phyloP scores from a whole-genome alignment of 2,329 filamentous ascomycete species.

The Arthroderma uncinatum region DNA sequence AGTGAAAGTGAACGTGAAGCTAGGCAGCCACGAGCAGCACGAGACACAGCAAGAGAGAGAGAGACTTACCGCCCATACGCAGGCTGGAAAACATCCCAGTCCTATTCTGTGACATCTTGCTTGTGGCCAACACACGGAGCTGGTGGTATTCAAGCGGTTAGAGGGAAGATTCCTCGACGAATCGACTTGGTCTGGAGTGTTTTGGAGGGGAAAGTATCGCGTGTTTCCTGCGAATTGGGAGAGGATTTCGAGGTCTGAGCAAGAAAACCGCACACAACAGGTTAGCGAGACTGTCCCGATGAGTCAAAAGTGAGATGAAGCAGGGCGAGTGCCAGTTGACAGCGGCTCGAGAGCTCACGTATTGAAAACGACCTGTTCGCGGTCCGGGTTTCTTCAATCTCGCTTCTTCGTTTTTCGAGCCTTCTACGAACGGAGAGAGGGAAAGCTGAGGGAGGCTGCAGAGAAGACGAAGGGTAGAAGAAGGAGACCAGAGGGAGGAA shows the following conservation, averaged over 20 bases:
- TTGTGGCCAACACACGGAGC: neutral
- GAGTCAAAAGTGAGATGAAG: neutral
- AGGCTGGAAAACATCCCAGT: conserved; percentile 77
- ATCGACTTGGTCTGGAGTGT: neutral
- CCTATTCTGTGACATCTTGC: conserved; percentile 75
- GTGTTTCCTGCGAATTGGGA: conserved; percentile 14
- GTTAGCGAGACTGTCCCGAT: neutral
- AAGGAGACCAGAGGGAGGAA: neutral
- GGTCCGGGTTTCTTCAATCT: neutral
- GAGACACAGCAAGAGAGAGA: conserved; percentile 9
- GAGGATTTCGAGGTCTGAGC: neutral
- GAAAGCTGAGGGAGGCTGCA: neutral
- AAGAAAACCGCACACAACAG: neutral
- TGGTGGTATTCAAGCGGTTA: neutral
- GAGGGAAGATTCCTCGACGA: neutral
- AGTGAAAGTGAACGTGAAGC: no score
- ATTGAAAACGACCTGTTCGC: no score
- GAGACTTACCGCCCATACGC: conserved; percentile 88
- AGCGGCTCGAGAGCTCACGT: neutral
- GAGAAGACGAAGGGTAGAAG: conserved; percentile 1
- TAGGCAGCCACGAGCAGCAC: no score
- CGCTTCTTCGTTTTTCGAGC: neutral
- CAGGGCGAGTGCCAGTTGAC: neutral
- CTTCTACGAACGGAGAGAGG: neutral
- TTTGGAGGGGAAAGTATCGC: conserved; percentile 5